Percentiles rank a stretch among this genome's conserved stretches.
Conservation (phyloP, 176 grass and related monocot species). For the maize (Zea mays) region DNA sequence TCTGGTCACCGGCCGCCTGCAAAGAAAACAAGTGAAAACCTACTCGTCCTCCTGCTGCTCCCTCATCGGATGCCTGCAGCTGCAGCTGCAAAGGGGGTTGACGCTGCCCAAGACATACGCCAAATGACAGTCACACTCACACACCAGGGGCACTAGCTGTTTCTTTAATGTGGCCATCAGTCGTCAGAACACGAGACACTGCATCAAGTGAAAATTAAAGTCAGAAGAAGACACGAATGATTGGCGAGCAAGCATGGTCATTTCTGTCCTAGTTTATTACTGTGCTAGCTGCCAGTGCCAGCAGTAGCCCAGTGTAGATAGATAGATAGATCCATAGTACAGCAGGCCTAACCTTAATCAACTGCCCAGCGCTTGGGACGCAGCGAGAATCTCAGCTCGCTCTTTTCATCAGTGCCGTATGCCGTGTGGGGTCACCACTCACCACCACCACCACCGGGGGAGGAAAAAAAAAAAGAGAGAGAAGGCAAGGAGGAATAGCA, state of each 20-base stretch:
- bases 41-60: not conserved
- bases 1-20: not conserved
- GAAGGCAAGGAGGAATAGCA: slow-evolving; percentile 7
- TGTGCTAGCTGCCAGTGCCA: no score
- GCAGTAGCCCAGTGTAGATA: not conserved
- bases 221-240: slow-evolving; percentile 48
- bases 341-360: slow-evolving; percentile 35
- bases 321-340: slow-evolving; percentile 38
- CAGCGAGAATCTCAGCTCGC: slow-evolving; percentile 59
- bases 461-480: not conserved
- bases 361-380: slow-evolving; percentile 47
- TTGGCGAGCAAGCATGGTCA: slow-evolving; percentile 46
- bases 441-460: slow-evolving; percentile 5
- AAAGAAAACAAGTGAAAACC: not conserved
- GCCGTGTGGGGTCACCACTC: not conserved
- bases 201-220: slow-evolving; percentile 7
- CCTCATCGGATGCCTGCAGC: slow-evolving; percentile 16
- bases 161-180: slow-evolving; percentile 27
- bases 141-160: not conserved
- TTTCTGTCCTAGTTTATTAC: slow-evolving; percentile 45
- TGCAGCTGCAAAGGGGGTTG: slow-evolving; percentile 14
- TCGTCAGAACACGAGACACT: slow-evolving; percentile 32
- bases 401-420: slow-evolving; percentile 47
- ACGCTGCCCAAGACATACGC: slow-evolving; percentile 2
- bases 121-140: slow-evolving; percentile 39